phyloP scores from a whole-genome alignment of 2,329 filamentous ascomycete genomes.

The Colletotrichum theobromicola region DNA sequence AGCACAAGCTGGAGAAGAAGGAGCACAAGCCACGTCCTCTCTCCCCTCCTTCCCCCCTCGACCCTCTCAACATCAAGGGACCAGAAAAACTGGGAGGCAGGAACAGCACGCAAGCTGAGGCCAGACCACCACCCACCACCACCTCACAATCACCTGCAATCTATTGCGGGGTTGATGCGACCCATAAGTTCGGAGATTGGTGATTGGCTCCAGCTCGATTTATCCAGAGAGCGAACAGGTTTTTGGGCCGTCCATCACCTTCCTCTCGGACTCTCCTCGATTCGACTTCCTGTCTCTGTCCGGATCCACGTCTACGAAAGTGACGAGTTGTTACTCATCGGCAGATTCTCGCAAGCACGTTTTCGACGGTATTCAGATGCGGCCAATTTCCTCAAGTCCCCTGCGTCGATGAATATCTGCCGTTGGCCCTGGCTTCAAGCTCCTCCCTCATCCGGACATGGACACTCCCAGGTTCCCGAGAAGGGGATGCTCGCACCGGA shows the following conservation, averaged over 20 bases:
- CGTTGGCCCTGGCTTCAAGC: constrained; percentile 4
- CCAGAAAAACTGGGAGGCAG: not conserved
- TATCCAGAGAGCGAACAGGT: not conserved
- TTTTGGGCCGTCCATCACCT: not conserved
- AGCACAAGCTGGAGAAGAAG: not conserved
- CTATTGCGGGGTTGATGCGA: constrained; percentile 7
- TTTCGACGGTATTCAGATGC: not conserved
- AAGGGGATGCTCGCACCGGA: not conserved
- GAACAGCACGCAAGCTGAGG: not conserved
- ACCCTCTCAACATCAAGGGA: not conserved
- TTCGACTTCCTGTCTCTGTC: not conserved
- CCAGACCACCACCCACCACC: not conserved
- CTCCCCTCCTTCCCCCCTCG: not conserved
- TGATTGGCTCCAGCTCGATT: not conserved
- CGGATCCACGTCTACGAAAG: not conserved
- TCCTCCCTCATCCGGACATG: not conserved
- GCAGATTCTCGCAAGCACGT: not conserved
- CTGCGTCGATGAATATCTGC: constrained; percentile 6
- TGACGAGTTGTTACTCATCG: not conserved
- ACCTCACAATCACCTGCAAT: not conserved
- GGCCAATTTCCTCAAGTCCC: not conserved
- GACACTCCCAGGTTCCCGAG: not conserved
- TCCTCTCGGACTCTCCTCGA: not conserved
- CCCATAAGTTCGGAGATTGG: not conserved
- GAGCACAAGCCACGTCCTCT: not conserved